A percentile compares a stretch with the other conserved stretches of the same genome.
Evolutionary conservation across 192 early-diverging fungal genomes (phyloP).

Genomic region (Coemansia sp.): DNA sequence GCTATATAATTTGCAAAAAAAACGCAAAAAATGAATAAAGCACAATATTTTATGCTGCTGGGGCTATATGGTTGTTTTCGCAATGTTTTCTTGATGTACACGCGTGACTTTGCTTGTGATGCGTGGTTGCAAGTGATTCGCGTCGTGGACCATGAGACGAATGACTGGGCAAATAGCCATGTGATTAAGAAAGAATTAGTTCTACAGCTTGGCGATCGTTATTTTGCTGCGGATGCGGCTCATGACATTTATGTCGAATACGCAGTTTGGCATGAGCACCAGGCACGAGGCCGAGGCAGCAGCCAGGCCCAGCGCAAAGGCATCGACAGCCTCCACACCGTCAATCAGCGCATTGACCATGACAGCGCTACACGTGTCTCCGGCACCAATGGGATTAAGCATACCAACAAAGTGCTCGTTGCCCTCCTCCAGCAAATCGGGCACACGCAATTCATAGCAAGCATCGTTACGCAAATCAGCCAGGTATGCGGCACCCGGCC

Average conservation of each 20-base stretch:
- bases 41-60: too few relatives aligned
- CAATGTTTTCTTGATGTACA: too few relatives aligned
- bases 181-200: too few relatives aligned
- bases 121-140: too few relatives aligned
- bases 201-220: conserved; percentile 3
- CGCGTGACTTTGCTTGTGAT: too few relatives aligned
- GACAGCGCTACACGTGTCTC: conserved; percentile 40
- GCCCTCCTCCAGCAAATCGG: conserved; percentile 19
- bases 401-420: conserved; percentile 12
- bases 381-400: conserved; percentile 45
- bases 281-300: conserved; percentile 49
- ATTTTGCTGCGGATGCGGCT: conserved; percentile 13
- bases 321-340: conserved; percentile 7
- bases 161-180: too few relatives aligned
- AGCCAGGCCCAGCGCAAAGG: conserved; percentile 45
- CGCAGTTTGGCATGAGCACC: conserved; percentile 36
- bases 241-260: conserved; percentile 23
- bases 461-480: neutral
- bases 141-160: too few relatives aligned
- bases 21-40: too few relatives aligned
- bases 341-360: conserved; percentile 32
- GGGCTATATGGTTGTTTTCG: too few relatives aligned
- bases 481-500: conserved; percentile 21
- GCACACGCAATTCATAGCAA: conserved; percentile 12
- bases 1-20: too few relatives aligned